phyloP scores from a whole-genome alignment of 2,329 filamentous ascomycete species.

The Venturia effusa region DNA sequence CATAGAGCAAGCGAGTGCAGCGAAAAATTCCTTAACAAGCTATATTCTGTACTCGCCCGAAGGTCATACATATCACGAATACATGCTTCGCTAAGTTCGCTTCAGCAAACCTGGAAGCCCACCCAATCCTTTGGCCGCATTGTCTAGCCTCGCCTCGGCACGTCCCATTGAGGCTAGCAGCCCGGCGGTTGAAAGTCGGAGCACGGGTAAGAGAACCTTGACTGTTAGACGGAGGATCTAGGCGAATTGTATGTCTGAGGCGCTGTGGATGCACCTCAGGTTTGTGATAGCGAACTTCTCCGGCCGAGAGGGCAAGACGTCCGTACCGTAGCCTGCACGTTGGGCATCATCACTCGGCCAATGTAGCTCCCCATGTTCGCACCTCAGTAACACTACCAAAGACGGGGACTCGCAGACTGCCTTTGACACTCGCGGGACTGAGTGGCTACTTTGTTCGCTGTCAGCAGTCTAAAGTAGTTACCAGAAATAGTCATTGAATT shows the following conservation, averaged over 20 bases:
- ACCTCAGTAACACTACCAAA: not conserved
- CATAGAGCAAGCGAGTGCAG: not conserved
- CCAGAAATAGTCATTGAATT: too few species aligned
- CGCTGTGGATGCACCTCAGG: not conserved
- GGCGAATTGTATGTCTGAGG: not conserved
- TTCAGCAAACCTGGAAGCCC: not conserved
- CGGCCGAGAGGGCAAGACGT: not conserved
- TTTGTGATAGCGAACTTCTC: not conserved
- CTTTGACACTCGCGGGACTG: too few species aligned
- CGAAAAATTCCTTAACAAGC: not conserved
- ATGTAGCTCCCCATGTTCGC: not conserved
- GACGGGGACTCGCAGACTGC: too few species aligned
- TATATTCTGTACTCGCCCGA: not conserved
- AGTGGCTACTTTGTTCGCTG: too few species aligned
- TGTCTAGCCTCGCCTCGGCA: not conserved
- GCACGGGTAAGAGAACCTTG: not conserved
- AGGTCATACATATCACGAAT: not conserved
- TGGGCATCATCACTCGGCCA: too few species aligned
- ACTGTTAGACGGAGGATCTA: not conserved
- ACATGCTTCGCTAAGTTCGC: too few species aligned
- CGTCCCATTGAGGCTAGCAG: not conserved
- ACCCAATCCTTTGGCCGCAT: not conserved
- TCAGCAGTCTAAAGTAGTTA: too few species aligned
- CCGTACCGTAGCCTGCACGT: too few species aligned
- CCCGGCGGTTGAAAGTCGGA: not conserved